Conservation (phyloP, 2,329 filamentous ascomycete genomes). For the Alternaria burnsii region DNA sequence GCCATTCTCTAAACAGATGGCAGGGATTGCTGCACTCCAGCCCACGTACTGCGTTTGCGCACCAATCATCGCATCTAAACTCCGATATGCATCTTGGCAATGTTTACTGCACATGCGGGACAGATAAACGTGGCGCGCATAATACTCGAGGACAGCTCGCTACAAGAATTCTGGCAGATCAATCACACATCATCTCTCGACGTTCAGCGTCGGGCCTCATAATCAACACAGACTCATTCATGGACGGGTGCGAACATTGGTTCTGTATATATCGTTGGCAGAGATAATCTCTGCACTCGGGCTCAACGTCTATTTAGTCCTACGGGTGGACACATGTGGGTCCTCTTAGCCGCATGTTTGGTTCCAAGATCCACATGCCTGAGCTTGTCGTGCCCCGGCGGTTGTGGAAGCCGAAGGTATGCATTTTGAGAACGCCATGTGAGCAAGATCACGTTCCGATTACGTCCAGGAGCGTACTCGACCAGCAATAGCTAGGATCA, state of each 20-base stretch:
- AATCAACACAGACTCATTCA: too few relatives aligned
- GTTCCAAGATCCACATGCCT: slow-evolving; percentile 3
- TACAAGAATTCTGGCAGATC: not conserved
- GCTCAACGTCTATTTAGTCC: slow-evolving; percentile 2
- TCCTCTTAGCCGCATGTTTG: slow-evolving; percentile 4
- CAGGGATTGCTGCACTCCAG: slow-evolving; percentile 12
- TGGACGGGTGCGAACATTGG: not conserved
- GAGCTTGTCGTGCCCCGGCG: slow-evolving; percentile 1
- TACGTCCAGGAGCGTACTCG: not conserved
- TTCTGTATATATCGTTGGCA: not conserved
- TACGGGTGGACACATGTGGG: slow-evolving; percentile 7
- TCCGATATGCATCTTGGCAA: slow-evolving; percentile 11
- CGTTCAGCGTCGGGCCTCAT: too few relatives aligned
- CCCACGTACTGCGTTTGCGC: slow-evolving; percentile 13
- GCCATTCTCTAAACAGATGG: slow-evolving; percentile 8
- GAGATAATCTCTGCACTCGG: slow-evolving; percentile 9
- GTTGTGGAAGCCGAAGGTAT: slow-evolving; percentile 9
- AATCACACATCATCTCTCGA: not conserved
- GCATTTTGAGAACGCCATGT: slow-evolving; percentile 3
- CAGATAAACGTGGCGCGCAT: not conserved
- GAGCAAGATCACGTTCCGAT: not conserved
- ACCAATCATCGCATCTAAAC: slow-evolving; percentile 9
- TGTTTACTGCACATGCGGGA: not conserved
- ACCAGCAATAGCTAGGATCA: not conserved
- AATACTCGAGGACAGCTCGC: not conserved